These are phyloP conservation scores for Cronartium quercuum DNA, from an alignment of 1,284 basidiomycete genomes.

Conservation along the genomic window DNA sequence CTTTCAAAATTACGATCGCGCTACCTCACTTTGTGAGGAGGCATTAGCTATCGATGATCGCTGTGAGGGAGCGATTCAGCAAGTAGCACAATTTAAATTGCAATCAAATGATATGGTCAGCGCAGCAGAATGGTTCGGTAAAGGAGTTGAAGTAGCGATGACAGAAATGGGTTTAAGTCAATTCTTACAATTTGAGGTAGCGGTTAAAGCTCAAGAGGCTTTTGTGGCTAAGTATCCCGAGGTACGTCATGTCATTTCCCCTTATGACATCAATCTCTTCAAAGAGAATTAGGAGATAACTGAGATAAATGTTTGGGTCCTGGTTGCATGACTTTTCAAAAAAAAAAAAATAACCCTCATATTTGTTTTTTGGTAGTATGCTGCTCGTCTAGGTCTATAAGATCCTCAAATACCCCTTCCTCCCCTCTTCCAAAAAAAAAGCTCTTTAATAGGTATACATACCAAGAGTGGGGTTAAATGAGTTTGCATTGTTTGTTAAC, in stretches of 20 bases:
- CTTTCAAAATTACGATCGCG: slow-evolving; percentile 55
- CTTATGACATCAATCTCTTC: too few relatives aligned
- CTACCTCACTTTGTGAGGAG: slow-evolving; percentile 78
- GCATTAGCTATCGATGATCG: slow-evolving; percentile 82
- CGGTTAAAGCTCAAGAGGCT: slow-evolving; percentile 69
- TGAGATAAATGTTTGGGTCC: too few relatives aligned
- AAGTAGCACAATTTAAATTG: slow-evolving; percentile 83
- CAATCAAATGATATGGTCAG: slow-evolving; percentile 85
- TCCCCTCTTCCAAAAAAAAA: too few relatives aligned
- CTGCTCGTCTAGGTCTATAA: not conserved
- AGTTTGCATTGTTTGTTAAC: too few relatives aligned
- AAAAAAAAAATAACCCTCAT: too few relatives aligned
- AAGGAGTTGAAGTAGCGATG: slow-evolving; percentile 76
- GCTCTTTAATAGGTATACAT: too few relatives aligned
- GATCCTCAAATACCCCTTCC: not conserved
- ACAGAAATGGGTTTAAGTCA: slow-evolving; percentile 85
- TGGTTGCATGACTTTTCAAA: too few relatives aligned
- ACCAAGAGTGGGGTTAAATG: too few relatives aligned
- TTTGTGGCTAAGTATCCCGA: slow-evolving; percentile 76
- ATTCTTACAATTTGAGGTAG: slow-evolving; percentile 49
- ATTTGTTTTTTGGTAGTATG: not conserved
- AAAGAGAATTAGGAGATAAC: too few relatives aligned
- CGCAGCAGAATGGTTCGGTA: slow-evolving; percentile 80
- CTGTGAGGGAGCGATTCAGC: slow-evolving; percentile 94
- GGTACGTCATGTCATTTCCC: slow-evolving; percentile 45